Evolutionary conservation across 371 early-diverging fungal genomes (phyloP), one percentile per base, ranked within the genome.

Genomic region (Lichtheimia corymbifera): DNA sequence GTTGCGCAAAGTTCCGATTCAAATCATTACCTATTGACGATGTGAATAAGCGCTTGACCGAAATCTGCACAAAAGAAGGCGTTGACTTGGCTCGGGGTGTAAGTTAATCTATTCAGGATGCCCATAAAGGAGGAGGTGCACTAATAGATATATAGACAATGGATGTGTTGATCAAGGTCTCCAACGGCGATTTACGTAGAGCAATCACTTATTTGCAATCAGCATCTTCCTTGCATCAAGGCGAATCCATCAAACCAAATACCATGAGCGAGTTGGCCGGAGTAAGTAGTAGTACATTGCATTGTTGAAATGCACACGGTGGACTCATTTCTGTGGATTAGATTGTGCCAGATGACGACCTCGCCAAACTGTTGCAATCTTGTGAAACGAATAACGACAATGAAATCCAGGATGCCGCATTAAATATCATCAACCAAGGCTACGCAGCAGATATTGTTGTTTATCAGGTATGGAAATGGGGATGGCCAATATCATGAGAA

Each of bases 1-100:
- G 99, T 42, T 98, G 99, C 71, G 93, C 99, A 25, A 96, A 97
- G 72, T 97, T 98, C 71, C 85, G 98, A 35, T 98, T 97, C 80
- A 90, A 88, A 67, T 87, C 95, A 15, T 68, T 98, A 43, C 88
- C 88, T 13, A 64, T 70, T 25, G 74, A 72, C 2, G 82, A 86
- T 55, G 72, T 88, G 40, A 73, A 68, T 55, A 63, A 70, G 3
- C 79, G 90, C 20, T 65, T 98, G 12, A 22, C 79, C 11, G 65
- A 81, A 63, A 93, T 98, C 22, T 84, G 89, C 52, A 63, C 63
- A 5, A 52, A 70, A 25, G 99, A 98, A 76, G 65, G 68, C 7
- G 85, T 96, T 4, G 68, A 73, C 7, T 70, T 80, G 55, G 73
- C 64, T 4, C 60, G 73, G 1, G 80, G 76, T 52, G 87, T 77